Base-by-base conservation (phyloP, 768 basidiomycete genomes). In the Suillus sp. region DNA sequence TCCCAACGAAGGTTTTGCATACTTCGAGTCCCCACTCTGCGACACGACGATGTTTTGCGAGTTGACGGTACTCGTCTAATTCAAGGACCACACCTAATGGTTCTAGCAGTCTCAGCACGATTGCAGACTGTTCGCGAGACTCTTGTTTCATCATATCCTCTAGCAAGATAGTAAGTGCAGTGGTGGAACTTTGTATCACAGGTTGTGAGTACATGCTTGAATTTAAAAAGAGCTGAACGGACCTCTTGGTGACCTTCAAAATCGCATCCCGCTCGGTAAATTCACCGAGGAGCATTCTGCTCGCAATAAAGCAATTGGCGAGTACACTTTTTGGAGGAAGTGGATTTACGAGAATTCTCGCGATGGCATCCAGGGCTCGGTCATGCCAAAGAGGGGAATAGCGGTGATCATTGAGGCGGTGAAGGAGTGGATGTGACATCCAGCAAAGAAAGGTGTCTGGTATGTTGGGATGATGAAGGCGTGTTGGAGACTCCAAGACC, bases 391-490 rank as follows among this genome's bases (percentile, higher is more conserved):
- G 32, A 11, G 42, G 27, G 10, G 38, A 48, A 32, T 37, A 57
- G 32, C 45, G 53, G 1, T 22, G 25, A 47, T 62, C 42, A 2
- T 37, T 45, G 30, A 64, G 53, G 13, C 61, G 47, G 25, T 62
- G 60, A 14, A 56, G 64, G 13, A 64, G 48, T 27, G 60, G 48
- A 40, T 62, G 61, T 30, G 60, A 56, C 60, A 62, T 37, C 64
- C 64, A 64, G 10, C 18, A 32, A 54, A 64, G 60, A 27, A 48
- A 62, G 20, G 25, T 30, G 14, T 55, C 47, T 1, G 51, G 51
- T 57, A 61, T 56, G 14, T 43, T 62, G 27, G 64, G 27, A 20
- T 35, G 43, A 48, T 25, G 34, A 27, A 54, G 45, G 30, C 45
- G 45, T 20, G 53, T 9, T 50, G 62, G 62, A 47, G 58, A 54